Percentiles rank a stretch among this genome's conserved stretches.
These are phyloP conservation scores for Tolypocladium pustulatum DNA, from an alignment of 2,329 filamentous ascomycete genomes.

Conservation along the genomic window DNA sequence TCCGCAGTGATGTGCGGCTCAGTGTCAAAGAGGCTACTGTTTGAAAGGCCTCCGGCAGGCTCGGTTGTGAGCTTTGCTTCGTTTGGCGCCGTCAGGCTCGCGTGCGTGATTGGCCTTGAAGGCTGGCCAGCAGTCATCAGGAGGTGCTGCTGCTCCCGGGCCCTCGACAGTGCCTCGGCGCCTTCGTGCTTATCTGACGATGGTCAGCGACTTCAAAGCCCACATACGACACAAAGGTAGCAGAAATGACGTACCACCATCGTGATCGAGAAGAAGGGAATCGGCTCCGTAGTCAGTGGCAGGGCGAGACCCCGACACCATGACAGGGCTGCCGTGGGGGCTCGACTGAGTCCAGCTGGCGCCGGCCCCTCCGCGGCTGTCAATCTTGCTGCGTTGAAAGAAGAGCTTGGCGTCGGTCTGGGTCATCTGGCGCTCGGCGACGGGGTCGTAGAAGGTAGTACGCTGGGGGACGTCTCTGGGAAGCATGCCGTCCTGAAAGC, in stretches of 20 bases:
- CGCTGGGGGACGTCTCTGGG: constrained; percentile 51
- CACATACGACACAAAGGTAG: not conserved
- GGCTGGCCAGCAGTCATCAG: not conserved
- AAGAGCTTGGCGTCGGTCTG: constrained; percentile 93
- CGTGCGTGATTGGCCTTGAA: constrained; percentile 12
- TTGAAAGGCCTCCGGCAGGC: constrained; percentile 44
- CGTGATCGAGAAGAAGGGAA: constrained; percentile 20
- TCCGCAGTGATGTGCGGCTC: constrained; percentile 78
- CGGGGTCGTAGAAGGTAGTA: constrained; percentile 87
- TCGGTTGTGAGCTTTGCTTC: constrained; percentile 27
- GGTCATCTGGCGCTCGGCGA: constrained; percentile 87
- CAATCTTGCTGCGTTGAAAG: constrained; percentile 78
- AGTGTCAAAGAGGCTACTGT: constrained; percentile 57
- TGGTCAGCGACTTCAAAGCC: constrained; percentile 1
- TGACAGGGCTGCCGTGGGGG: constrained; percentile 35
- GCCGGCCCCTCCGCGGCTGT: constrained; percentile 27
- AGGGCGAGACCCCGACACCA: constrained; percentile 23
- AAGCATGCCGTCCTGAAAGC: constrained; percentile 45
- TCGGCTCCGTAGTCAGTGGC: constrained; percentile 25
- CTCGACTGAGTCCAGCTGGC: constrained; percentile 30
- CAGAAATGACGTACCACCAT: constrained; percentile 9
- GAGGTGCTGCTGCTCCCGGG: constrained; percentile 1
- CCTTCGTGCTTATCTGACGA: constrained; percentile 6
- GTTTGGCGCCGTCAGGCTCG: constrained; percentile 24
- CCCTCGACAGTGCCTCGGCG: not conserved